phyloP scores from a whole-genome alignment of 805 yeast species.

The Yarrowia phangngaensis region DNA sequence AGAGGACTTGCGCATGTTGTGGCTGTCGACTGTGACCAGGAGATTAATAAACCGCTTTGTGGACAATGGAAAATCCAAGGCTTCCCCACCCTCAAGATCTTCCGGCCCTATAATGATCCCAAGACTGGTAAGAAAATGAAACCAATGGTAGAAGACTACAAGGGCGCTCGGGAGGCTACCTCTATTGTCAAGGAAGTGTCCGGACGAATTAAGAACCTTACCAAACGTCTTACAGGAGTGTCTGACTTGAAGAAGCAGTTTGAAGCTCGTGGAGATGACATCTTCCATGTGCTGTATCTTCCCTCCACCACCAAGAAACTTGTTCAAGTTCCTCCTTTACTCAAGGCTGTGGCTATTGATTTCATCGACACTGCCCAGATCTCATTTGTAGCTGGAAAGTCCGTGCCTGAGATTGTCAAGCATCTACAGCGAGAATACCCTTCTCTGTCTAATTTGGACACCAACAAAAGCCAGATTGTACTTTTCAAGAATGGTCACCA shows the following conservation, averaged over 20 bases:
- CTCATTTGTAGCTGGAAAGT: slow-evolving; percentile 47
- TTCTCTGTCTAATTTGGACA: slow-evolving; percentile 12
- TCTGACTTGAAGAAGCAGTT: slow-evolving; percentile 11
- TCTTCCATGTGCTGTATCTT: slow-evolving; percentile 4
- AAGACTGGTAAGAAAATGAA: slow-evolving; percentile 21
- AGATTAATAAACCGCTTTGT: slow-evolving; percentile 65
- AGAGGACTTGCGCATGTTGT: slow-evolving; percentile 43
- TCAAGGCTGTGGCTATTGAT: slow-evolving; percentile 59
- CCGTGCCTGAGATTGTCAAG: slow-evolving; percentile 42
- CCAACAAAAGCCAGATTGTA: slow-evolving; percentile 15
- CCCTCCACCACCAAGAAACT: slow-evolving; percentile 33
- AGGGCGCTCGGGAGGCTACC: slow-evolving; percentile 36
- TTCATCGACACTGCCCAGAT: slow-evolving; percentile 20
- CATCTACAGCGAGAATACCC: slow-evolving; percentile 23
- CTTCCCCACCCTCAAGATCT: slow-evolving; percentile 78
- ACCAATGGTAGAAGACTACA: slow-evolving; percentile 36
- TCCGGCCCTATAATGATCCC: slow-evolving; percentile 67
- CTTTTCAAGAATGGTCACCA: slow-evolving; percentile 12
- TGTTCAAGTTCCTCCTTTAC: slow-evolving; percentile 52
- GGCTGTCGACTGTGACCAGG: slow-evolving; percentile 81
- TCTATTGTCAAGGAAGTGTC: slow-evolving; percentile 34
- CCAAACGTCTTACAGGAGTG: slow-evolving; percentile 5
- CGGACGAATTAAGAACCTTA: slow-evolving; percentile 34
- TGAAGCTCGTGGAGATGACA: not conserved
- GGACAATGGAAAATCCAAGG: slow-evolving; percentile 62